Evolutionary conservation across 768 basidiomycete genomes (phyloP).

Genomic region (Piloderma croceum): DNA sequence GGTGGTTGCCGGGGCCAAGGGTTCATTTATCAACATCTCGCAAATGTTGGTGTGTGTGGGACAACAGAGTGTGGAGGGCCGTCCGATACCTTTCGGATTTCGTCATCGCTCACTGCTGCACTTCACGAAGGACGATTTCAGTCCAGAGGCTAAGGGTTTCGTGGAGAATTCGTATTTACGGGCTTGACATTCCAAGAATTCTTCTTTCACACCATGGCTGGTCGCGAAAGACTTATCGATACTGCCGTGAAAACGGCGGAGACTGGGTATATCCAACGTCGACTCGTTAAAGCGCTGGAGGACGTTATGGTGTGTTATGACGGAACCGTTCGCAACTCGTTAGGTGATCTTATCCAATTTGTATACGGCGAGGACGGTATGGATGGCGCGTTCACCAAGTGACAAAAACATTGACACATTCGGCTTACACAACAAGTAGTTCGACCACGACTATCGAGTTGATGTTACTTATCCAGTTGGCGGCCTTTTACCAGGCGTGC

Average conservation of each 20-base stretch:
- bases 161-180: too few species aligned
- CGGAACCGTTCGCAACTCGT: constrained; percentile 94
- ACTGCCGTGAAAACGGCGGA: constrained; percentile 99
- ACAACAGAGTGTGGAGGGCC: constrained; percentile 96
- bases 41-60: constrained; percentile 99
- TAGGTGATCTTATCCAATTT: constrained; percentile 92
- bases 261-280: constrained; percentile 98
- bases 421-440: too few species aligned
- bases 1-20: constrained; percentile 98
- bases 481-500: constrained; percentile 71
- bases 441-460: constrained; percentile 88
- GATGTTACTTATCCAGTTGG: constrained; percentile 82
- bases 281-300: constrained; percentile 95
- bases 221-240: constrained; percentile 97
- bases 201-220: constrained; percentile 99
- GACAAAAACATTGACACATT: constrained; percentile 90
- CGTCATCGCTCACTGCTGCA: too few species aligned
- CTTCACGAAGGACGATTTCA: too few species aligned
- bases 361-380: constrained; percentile 98
- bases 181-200: constrained; percentile 97
- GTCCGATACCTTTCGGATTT: constrained; percentile 97
- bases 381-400: constrained; percentile 97
- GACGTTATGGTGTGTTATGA: constrained; percentile 98
- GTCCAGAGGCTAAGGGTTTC: too few species aligned
- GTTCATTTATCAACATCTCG: constrained; percentile 99